Evolutionary conservation across 2,329 filamentous ascomycete species (phyloP), one percentile per base, ranked within the genome.

Genomic region (Pseudofabraea citricarpa): DNA sequence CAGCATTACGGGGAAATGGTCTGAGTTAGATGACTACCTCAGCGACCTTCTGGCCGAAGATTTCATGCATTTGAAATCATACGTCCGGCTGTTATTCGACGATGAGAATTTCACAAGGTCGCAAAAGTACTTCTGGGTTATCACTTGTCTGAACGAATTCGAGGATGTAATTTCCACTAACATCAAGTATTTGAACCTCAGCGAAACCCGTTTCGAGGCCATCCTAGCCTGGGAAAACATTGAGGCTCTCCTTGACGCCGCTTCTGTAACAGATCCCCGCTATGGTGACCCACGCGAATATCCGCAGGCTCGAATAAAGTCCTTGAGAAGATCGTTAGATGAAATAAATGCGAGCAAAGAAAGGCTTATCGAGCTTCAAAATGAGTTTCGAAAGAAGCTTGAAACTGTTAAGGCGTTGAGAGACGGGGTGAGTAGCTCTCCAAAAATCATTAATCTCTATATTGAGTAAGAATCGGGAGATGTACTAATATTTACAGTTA

Each of bases 101-200:
- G 56, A 60, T 40, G 51, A 50, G 6, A 44, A 41, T 6, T 60
- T 58, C 43, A 50, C 52, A 12, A 47, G 55, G 33, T 59, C 56
- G 6, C 46, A 49, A 16, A 48, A 43, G 5, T 59, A 56, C 37
- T 60, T 58, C 44, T 59, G 57, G 56, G 53, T 50, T 13, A 57
- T 60, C 35, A 51, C 48, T 26, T 50, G 41, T 42, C 45, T 51
- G 29, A 46, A 40, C 6, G 50, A 52, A 29, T 51, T 54, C 15
- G 47, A 53, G 18, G 40, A 31, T 22, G 33, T 44, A 32, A 54
- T 58, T 26, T 36, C 44, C 5, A 52, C 53, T 24, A 55, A 52
- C 38, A 46, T 55, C 15, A 40, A 33, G 19, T 38, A 46, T 12
- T 24, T 23, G 23, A 36, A 46, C 12, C 40, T 27, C 24, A n/a